A percentile compares a stretch with the other conserved stretches of the same genome.
Conservation (phyloP, 2,329 filamentous ascomycete genomes). For the Monilinia laxa region DNA sequence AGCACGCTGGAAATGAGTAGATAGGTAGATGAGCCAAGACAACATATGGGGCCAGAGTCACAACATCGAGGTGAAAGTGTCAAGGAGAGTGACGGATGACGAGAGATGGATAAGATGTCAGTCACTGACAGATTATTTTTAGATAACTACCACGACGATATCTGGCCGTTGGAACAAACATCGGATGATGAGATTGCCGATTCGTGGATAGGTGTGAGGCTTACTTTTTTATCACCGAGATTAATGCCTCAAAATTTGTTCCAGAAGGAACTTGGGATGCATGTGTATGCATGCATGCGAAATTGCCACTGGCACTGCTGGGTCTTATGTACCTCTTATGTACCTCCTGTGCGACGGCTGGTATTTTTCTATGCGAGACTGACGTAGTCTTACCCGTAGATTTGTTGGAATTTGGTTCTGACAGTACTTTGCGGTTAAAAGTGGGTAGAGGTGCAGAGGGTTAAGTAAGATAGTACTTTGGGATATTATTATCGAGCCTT, state of each 20-base stretch:
- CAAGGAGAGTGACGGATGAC: background rate
- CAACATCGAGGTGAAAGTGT: background rate
- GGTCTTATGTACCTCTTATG: background rate
- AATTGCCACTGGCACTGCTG: background rate
- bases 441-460: background rate
- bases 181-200: background rate
- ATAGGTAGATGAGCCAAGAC: background rate
- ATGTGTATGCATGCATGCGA: background rate
- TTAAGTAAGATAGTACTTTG: background rate
- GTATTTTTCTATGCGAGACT: background rate
- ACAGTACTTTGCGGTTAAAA: background rate
- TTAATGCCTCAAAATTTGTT: background rate
- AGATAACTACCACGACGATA: background rate
- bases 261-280: background rate
- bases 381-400: background rate
- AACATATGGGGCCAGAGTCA: background rate
- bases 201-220: background rate
- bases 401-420: too few relatives aligned
- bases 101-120: background rate
- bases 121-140: background rate
- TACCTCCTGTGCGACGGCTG: background rate
- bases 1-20: background rate
- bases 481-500: background rate
- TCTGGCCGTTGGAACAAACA: background rate
- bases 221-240: background rate